Conservation (phyloP, 208 protist genomes). For the Leishmania guyanensis region DNA sequence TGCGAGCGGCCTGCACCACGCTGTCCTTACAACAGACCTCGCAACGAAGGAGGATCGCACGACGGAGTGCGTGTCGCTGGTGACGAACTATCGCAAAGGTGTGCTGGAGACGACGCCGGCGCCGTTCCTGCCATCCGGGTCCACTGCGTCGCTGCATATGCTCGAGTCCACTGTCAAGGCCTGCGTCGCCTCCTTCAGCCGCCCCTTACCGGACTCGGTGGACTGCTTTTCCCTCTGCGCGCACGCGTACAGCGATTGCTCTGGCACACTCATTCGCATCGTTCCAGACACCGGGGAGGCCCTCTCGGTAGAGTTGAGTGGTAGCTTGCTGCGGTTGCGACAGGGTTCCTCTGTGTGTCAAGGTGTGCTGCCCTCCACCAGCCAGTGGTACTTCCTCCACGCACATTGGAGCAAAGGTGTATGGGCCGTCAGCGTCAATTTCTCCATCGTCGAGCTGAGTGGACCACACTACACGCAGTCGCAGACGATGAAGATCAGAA, state of each 20-base stretch:
- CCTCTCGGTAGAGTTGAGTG: conserved; percentile 36
- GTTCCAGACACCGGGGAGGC: conserved; percentile 36
- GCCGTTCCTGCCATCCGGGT: conserved; percentile 61
- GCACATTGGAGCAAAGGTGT: conserved; percentile 66
- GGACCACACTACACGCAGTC: conserved; percentile 53
- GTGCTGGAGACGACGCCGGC: conserved; percentile 44
- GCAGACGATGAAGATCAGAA: conserved; percentile 51
- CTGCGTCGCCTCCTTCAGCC: conserved; percentile 24
- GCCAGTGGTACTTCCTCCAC: conserved; percentile 67
- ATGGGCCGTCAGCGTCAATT: conserved; percentile 73
- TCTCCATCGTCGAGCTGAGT: conserved; percentile 49
- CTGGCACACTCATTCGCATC: conserved; percentile 55
- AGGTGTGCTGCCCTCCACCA: conserved; percentile 45
- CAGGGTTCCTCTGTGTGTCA: conserved; percentile 55
- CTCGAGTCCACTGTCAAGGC: conserved; percentile 18
- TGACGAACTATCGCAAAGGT: conserved; percentile 42
- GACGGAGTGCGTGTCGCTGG: conserved; percentile 48
- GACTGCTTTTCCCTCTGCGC: conserved; percentile 64
- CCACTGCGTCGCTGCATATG: conserved; percentile 34
- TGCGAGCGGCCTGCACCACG: conserved; percentile 50
- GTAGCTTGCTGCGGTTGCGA: conserved; percentile 42
- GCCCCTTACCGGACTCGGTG: conserved; percentile 31
- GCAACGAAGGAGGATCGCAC: conserved; percentile 39
- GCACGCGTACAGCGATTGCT: conserved; percentile 67
- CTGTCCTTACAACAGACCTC: conserved; percentile 46